These are phyloP conservation scores for Reticulascus tulasneorum DNA, from an alignment of 2,329 filamentous ascomycete species.

Conservation along the genomic window DNA sequence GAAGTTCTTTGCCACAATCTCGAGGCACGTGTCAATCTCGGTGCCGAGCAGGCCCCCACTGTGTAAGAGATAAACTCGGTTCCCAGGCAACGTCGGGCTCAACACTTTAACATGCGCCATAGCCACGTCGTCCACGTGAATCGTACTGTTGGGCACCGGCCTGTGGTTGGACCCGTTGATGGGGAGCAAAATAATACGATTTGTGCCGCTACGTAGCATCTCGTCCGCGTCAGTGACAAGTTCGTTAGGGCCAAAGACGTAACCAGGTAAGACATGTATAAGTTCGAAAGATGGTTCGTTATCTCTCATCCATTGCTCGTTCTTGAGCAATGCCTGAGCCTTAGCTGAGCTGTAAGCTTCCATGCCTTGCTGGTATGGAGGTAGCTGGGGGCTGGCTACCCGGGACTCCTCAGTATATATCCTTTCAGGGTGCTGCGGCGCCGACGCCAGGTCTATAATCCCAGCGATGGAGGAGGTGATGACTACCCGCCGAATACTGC, in stretches of 20 bases:
- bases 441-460: slow-evolving; percentile 1
- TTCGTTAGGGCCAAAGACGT: slow-evolving; percentile 31
- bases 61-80: slow-evolving; percentile 11
- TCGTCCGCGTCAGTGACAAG: slow-evolving; percentile 21
- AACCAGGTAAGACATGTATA: slow-evolving; percentile 29
- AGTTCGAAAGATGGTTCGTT: slow-evolving; percentile 29
- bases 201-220: slow-evolving; percentile 26
- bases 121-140: slow-evolving; percentile 33
- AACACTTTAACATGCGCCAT: slow-evolving; percentile 31
- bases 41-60: slow-evolving; percentile 1
- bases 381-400: slow-evolving; percentile 4
- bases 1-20: background rate
- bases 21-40: slow-evolving; percentile 1
- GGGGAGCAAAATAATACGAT: slow-evolving; percentile 23
- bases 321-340: slow-evolving; percentile 24
- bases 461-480: slow-evolving; percentile 35
- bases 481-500: slow-evolving; percentile 32
- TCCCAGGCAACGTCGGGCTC: slow-evolving; percentile 22
- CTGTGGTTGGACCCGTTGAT: slow-evolving; percentile 20
- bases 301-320: slow-evolving; percentile 26
- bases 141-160: slow-evolving; percentile 20
- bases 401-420: slow-evolving; percentile 5
- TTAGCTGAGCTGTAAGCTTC: slow-evolving; percentile 32
- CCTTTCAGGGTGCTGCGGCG: no score
- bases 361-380: slow-evolving; percentile 24